Base-by-base conservation (phyloP, 1,284 basidiomycete species). In the Apiotrichum sp. region DNA sequence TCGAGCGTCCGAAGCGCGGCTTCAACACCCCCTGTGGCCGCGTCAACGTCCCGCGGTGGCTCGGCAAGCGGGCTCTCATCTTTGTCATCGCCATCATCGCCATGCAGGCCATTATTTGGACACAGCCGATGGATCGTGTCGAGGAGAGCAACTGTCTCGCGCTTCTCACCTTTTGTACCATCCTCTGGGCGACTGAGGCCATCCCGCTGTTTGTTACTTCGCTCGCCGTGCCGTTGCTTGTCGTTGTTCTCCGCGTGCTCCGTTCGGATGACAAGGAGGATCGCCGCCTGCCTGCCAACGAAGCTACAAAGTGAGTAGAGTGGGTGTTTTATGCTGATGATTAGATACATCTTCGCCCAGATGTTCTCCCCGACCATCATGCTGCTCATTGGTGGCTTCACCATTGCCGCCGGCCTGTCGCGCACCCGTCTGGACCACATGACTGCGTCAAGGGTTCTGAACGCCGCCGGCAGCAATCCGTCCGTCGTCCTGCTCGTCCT, bases 351-450 rank as follows among this genome's bases (percentile, higher is more conserved):
- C 70, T 82, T 83, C 58, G 76, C 78, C 29, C 80, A 82, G 56
- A 83, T 83, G 82, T 82, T 83, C 61, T 71, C 70, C 11, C 73
- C 76, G 1, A 78, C 93, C 6, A 95, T 98, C 78, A 90, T 96
- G 89, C 86, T 96, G 33, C 84, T 96, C 51, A 90, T 93, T 56
- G 89, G 91, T 35, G 96, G 96, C n/a, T 97, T 98, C 79, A 98
- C 96, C 2, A 93, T 99, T 62, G 93, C 96, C 0, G 93, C 95
- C 3, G 96, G 93, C 0, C 78, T 98, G 38, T 92, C 88, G 77
- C 98, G 98, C 78, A 96, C 93, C n/a, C 89, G 88, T 54, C 93
- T 98, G 63, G 96, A 98, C 78, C 87, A 93, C 54, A 83, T 95
- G 57, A 78, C 98, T 38, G 95, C 98, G 47, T 93, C 91, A n/a